Base-by-base conservation (phyloP, 1,284 basidiomycete genomes). In the Trametes sp. region DNA sequence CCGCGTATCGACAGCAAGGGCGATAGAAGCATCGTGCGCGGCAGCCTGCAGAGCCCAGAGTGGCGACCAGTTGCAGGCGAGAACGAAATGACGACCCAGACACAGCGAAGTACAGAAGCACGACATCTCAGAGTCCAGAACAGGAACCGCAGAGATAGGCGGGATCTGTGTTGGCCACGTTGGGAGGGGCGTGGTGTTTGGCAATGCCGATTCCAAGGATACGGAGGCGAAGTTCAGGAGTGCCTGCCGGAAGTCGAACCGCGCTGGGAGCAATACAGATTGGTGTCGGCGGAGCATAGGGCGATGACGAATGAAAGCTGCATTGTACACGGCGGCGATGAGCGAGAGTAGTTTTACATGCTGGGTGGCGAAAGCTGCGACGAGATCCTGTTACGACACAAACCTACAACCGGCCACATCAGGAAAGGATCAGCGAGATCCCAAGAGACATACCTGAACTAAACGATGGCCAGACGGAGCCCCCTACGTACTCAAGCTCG, bases 281-380 rank as follows among this genome's bases (percentile, higher is more conserved):
- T 9, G 36, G 21, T 35, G 23, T n/a, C 33, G 29, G 24, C 24
- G 13, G 45, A 19, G 24, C 23, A 10, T 33, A 11, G 31, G 41
- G 35, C 26, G 16, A 10, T 10, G 36, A 57, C 50, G 54, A 24
- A 14, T 24, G 24, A 38, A 5, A 19, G 44, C 28, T 31, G 46
- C 35, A 65, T 62, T 65, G 56, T 61, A 54, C 54, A 62, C 57
- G 26, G 38, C 45, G 45, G 48, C 29, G 38, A 52, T n/a, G n/a
- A 24, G 45, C 35, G 49, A 35, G 29, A 23, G n/a, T 54, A 54
- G 56, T 53, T 57, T 59, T 56, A 62, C 48, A 62, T 57, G 48
- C 38, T 35, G 38, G 21, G 33, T n/a, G 49, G 51, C 33, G 53
- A 57, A 44, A 62, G 54, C 57, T 56, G 45, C 28, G 44, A 62